Conservation (phyloP, 805 yeast species). For the Kazachstania bromeliacearum region DNA sequence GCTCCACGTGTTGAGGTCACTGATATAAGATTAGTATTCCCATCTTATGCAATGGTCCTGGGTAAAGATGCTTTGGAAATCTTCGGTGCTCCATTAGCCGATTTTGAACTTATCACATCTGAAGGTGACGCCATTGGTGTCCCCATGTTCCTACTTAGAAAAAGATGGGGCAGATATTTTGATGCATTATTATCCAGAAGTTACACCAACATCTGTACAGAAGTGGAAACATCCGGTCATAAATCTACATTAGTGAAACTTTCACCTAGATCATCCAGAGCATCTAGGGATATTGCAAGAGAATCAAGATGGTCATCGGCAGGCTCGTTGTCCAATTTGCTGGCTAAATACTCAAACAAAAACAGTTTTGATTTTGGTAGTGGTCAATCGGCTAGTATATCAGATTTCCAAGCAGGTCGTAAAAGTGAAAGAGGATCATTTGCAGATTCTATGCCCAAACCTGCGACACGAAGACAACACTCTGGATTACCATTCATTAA, state of each 20-base stretch:
- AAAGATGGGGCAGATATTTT: constrained; percentile 71
- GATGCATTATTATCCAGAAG: constrained; percentile 53
- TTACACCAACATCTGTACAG: constrained; percentile 45
- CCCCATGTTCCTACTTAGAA: constrained; percentile 50
- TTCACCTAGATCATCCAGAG: constrained; percentile 6
- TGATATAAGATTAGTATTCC: constrained; percentile 51
- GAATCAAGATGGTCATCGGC: constrained; percentile 11
- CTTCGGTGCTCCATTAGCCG: constrained; percentile 53
- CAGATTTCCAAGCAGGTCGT: not conserved
- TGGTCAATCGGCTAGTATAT: no score
- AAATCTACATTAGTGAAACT: constrained; percentile 1
- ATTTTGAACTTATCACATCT: constrained; percentile 59
- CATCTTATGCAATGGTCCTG: constrained; percentile 66
- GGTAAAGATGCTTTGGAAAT: constrained; percentile 68
- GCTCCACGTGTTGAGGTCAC: constrained; percentile 62
- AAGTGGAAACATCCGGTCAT: constrained; percentile 10
- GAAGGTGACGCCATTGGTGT: constrained; percentile 60
- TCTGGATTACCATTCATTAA: constrained; percentile 1
- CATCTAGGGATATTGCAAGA: constrained; percentile 3
- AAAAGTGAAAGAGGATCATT: not conserved
- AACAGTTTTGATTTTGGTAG: no score
- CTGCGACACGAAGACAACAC: not conserved
- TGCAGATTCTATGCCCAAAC: not conserved
- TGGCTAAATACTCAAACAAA: not conserved
- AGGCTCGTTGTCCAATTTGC: constrained; percentile 2